Evolutionary conservation across 75 land plant species (phyloP).

Genomic region (Selaginella moellendorffii): DNA sequence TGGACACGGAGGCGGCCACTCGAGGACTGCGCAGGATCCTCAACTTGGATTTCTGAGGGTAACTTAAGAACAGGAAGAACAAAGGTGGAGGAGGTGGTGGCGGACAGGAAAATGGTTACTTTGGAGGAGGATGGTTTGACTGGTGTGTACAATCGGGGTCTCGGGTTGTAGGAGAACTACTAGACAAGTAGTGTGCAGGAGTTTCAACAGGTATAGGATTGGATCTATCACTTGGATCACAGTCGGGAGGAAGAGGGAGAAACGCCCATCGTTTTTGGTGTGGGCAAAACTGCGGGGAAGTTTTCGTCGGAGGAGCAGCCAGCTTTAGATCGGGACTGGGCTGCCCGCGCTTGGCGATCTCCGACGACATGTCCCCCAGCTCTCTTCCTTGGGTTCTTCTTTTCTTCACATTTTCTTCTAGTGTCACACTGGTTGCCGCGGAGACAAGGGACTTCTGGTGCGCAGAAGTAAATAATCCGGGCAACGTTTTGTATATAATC

Average conservation of each 20-base stretch:
- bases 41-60: neutral
- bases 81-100: neutral
- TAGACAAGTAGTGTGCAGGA: neutral
- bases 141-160: neutral
- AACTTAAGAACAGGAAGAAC: neutral
- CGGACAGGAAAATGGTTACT: neutral
- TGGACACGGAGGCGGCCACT: neutral
- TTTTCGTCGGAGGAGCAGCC: no score
- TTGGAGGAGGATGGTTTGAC: neutral
- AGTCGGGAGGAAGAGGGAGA: no score
- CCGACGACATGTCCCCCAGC: no score
- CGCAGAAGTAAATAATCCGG: neutral
- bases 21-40: neutral
- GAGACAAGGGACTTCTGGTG: no score
- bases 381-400: neutral
- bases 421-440: neutral
- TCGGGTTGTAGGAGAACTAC: neutral
- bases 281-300: neutral
- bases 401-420: neutral
- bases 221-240: no score
- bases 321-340: no score
- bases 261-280: neutral
- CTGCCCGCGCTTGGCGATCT: no score
- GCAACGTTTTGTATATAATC: neutral
- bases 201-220: no score